Evolutionary conservation across 768 basidiomycete genomes (phyloP), one percentile per base, ranked within the genome.

Genomic region (Amanita pseudoporphyria): DNA sequence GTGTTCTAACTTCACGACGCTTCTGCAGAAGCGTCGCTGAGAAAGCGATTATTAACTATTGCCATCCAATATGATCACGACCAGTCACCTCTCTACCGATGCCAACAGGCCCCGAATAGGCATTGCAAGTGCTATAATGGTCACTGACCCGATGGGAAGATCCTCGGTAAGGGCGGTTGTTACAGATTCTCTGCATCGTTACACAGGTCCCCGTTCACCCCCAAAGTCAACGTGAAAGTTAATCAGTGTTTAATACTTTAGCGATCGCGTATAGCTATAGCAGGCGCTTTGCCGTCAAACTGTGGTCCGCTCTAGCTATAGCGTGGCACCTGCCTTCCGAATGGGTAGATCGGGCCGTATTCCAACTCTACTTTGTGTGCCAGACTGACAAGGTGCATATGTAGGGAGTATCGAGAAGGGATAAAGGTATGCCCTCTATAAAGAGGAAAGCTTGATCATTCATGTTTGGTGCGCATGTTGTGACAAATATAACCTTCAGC

Each of bases 321-420:
- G 10, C 14, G 36, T 18, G 36, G 36, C 16, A 42, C 26, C 21
- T 2, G 22, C 5, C n/a, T 28, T 28, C 26, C 28, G 41, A 43
- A 43, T 43, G 41, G 41, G 41, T 26, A 10, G 18, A 43, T 28
- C n/a, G 41, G 41, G 28, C 41, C 41, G 41, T 28, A 43, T n/a
- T 28, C 40, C 14, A 10, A 43, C 41, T 12, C 22, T 41, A 24
- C 40, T 18, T 24, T 41, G 40, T 24, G 40, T n/a, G 7, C 26
- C 7, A 42, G 24, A 28, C 14, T 4, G 9, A 18, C 26, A 37
- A 37, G 3, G 7, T 28, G 26, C 7, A 28, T 9, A 28, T 24
- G 9, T 13, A n/a, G 24, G 7, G 28, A 28, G 41, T 43, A n/a
- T 43, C 28, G 26, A 43, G 41, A 43, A 14, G 40, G 40, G 18